Evolutionary conservation across 1,284 basidiomycete species (phyloP).

Genomic region (Cutaneotrichosporon dermatis): DNA sequence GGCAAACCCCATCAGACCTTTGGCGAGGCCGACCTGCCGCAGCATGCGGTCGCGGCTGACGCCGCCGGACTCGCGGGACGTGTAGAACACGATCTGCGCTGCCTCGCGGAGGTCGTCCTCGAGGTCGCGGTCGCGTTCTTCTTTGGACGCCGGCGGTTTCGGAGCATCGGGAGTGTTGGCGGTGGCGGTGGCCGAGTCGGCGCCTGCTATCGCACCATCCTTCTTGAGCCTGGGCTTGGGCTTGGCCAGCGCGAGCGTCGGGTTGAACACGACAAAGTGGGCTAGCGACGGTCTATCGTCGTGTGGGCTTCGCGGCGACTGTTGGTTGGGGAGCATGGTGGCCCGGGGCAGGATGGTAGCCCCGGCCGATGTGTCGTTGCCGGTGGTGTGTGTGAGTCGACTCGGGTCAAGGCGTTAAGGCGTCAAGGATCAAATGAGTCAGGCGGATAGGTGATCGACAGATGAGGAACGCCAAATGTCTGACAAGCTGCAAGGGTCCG

Average conservation of each 20-base stretch:
- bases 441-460: too few species aligned
- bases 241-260: conserved; percentile 19
- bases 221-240: not conserved
- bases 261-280: conserved; percentile 45
- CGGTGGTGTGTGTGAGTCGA: too few species aligned
- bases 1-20: conserved; percentile 43
- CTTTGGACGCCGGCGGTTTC: not conserved
- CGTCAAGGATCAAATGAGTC: too few species aligned
- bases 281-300: conserved; percentile 22
- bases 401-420: too few species aligned
- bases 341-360: not conserved
- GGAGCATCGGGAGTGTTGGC: too few species aligned
- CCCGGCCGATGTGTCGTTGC: not conserved
- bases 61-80: conserved; percentile 29
- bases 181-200: too few species aligned
- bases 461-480: too few species aligned
- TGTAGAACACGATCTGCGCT: conserved; percentile 45
- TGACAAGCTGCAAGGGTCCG: too few species aligned
- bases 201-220: too few species aligned
- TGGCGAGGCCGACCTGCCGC: conserved; percentile 42
- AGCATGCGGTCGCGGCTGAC: conserved; percentile 44
- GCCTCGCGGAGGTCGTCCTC: conserved; percentile 43
- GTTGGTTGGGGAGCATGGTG: too few species aligned
- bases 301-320: not conserved
- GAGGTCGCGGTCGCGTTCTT: conserved; percentile 27